These are phyloP conservation scores for Chalaropsis thielavioides DNA, from an alignment of 2,329 filamentous ascomycete species.

Conservation along the genomic window DNA sequence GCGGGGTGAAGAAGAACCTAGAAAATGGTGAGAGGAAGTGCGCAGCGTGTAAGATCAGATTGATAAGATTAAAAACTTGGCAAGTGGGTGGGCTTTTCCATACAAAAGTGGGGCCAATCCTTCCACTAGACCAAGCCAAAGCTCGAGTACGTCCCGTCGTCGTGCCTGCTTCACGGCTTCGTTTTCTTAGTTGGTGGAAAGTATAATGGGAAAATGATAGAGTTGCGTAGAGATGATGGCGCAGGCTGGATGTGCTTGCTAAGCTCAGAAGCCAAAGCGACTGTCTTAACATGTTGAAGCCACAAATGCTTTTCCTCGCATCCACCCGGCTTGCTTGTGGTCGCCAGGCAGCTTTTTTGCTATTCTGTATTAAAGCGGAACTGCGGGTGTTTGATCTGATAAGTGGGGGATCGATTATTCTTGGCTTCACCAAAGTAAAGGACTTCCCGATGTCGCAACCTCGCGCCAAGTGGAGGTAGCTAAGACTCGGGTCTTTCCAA, in stretches of 20 bases:
- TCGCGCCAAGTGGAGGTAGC: neutral
- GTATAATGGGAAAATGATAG: too few species aligned
- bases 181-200: too few species aligned
- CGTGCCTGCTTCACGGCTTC: neutral
- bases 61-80: constrained; percentile 30
- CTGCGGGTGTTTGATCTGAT: neutral
- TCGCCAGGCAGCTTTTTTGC: neutral
- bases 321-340: too few species aligned
- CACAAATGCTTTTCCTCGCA: too few species aligned
- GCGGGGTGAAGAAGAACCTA: neutral
- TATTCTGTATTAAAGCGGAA: neutral
- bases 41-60: constrained; percentile 26
- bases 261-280: neutral
- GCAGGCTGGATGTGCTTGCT: too few species aligned
- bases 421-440: neutral
- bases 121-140: neutral
- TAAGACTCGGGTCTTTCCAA: neutral
- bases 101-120: neutral
- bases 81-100: neutral
- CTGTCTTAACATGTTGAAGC: too few species aligned
- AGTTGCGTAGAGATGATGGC: too few species aligned
- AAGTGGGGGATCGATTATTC: neutral
- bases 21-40: constrained; percentile 10
- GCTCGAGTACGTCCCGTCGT: neutral
- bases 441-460: neutral